phyloP scores from a whole-genome alignment of 352 stramenopile genomes.

The Aphanomyces euteiches region DNA sequence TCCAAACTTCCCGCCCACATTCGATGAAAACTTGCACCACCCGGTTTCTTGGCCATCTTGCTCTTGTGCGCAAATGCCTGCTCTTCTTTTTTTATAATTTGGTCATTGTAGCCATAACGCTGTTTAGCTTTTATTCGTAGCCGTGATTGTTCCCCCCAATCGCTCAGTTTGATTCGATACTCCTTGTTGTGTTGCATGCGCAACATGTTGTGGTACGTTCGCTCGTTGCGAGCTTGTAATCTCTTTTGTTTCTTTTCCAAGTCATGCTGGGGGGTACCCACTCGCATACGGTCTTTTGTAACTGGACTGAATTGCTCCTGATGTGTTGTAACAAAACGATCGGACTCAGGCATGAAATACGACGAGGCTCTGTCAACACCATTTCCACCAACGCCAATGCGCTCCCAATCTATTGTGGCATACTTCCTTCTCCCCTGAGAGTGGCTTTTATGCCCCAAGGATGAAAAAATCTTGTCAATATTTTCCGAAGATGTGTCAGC shows the following conservation, averaged over 20 bases:
- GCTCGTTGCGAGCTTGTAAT: constrained; percentile 43
- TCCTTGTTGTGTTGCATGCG: constrained; percentile 29
- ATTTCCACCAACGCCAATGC: constrained; percentile 68
- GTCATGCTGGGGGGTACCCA: constrained; percentile 41
- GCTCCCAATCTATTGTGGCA: constrained; percentile 69
- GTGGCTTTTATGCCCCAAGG: constrained; percentile 35
- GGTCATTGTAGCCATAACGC: constrained; percentile 57
- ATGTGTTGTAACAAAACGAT: constrained; percentile 60
- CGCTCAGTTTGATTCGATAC: neutral
- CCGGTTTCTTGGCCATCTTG: constrained; percentile 63
- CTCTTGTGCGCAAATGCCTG: constrained; percentile 46
- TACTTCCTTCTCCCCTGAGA: constrained; percentile 14
- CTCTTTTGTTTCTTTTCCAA: constrained; percentile 39
- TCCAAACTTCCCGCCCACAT: constrained; percentile 80
- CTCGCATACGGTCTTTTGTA: constrained; percentile 34
- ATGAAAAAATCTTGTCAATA: constrained; percentile 30
- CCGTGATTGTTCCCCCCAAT: constrained; percentile 30
- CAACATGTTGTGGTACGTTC: constrained; percentile 37
- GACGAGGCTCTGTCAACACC: constrained; percentile 46
- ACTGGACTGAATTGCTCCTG: constrained; percentile 49
- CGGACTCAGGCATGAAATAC: constrained; percentile 39
- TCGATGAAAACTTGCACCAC: constrained; percentile 58
- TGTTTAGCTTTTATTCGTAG: constrained; percentile 34
- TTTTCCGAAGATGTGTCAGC: constrained; percentile 28
- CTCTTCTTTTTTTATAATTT: constrained; percentile 58